Evolutionary conservation across 2,329 filamentous ascomycete genomes (phyloP), one percentile per base, ranked within the genome.

Genomic region (Scedosporium apiospermum): DNA sequence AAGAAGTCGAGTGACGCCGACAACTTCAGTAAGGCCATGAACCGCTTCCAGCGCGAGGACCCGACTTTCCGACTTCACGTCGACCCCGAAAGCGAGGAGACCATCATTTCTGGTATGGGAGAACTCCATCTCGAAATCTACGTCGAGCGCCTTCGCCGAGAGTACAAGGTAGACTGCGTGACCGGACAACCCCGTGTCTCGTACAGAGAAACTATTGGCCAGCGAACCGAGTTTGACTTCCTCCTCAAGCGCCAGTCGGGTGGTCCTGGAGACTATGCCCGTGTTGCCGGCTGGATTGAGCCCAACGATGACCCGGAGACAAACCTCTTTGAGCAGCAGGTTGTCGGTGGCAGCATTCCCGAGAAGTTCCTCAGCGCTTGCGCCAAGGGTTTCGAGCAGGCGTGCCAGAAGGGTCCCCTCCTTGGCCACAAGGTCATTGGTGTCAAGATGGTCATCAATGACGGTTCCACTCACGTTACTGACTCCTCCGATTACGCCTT

Each of bases 21-120:
- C 73, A 95, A 96, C 79, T 99, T 99, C 82, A 93, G 88, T 72
- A 99, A 99, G 79, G 95, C 95, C 68, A 98, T 99, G 87, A 95
- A 93, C 74, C 90, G 95, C 68, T 99, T 99, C 84, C 93, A 97
- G 77, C 89, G 95, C 66, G 95, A 99, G 77, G 95, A 99, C 71
- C 95, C 95, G 3, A 99, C 95, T 12, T 99, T 99, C 85, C 87
- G 95, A 62, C 90, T 99, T 44, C 89, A 91, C 69, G 92, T 96
- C 69, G 95, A 99, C 72, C 77, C 85, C 16, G 95, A 99, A 78
- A 93, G 89, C 66, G 89, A 96, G 72, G 91, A 99, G 80, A 98
- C 93, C 58, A 96, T 99, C 71, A 98, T 99, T 71, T 96, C 90
- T 51, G 95, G 95, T 64, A 99, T 99, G 95, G 95, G 95, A 68